Conservation (phyloP, 2,329 filamentous ascomycete genomes). For the Penicillium sp. region DNA sequence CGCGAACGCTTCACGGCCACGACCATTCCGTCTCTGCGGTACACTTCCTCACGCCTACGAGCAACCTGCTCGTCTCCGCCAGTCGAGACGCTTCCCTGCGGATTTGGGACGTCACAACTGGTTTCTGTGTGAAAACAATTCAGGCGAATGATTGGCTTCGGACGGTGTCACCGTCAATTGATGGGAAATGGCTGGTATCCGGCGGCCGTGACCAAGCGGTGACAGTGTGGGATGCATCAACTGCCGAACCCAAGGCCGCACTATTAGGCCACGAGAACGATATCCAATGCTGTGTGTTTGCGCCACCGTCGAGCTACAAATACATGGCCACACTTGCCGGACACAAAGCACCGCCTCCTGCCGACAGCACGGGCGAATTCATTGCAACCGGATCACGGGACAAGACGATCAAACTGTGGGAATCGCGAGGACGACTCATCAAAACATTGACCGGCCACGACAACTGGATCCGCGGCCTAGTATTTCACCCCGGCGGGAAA, state of each 20-base stretch:
- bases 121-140: constrained; percentile 86
- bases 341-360: constrained; percentile 77
- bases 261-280: constrained; percentile 86
- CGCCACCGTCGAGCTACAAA: constrained; percentile 77
- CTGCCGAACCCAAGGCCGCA: constrained; percentile 75
- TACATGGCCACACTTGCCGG: constrained; percentile 78
- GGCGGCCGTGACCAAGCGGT: constrained; percentile 80
- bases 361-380: constrained; percentile 74
- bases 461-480: constrained; percentile 86
- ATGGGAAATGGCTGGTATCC: constrained; percentile 81
- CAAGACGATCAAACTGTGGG: constrained; percentile 90
- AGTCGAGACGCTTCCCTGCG: constrained; percentile 82
- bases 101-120: constrained; percentile 91
- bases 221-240: constrained; percentile 82
- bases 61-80: constrained; percentile 83
- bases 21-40: constrained; percentile 89
- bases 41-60: constrained; percentile 77
- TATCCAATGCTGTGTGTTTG: constrained; percentile 84
- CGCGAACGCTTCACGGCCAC: constrained; percentile 85
- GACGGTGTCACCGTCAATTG: constrained; percentile 78
- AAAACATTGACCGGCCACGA: constrained; percentile 87
- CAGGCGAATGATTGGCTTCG: constrained; percentile 82
- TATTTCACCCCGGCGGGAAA: constrained; percentile 91
- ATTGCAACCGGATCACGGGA: constrained; percentile 88
- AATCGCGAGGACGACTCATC: constrained; percentile 80